These are phyloP conservation scores for Fusarium brachygibbosum DNA, from an alignment of 2,329 filamentous ascomycete species.

Conservation along the genomic window DNA sequence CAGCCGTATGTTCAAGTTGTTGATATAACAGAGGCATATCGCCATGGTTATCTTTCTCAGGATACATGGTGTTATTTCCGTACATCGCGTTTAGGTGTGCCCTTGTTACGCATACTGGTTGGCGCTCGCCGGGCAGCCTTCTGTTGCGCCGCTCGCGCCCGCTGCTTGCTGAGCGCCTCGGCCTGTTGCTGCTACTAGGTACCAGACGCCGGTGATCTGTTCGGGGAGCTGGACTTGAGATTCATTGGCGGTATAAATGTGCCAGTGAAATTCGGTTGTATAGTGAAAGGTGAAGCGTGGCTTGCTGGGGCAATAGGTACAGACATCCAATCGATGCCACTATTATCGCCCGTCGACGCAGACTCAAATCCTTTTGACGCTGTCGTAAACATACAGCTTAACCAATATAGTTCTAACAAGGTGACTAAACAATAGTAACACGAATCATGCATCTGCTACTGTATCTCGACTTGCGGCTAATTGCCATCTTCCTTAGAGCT, in stretches of 20 bases:
- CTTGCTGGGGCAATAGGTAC: constrained; percentile 98
- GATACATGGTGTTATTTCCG: constrained; percentile 85
- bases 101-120: constrained; percentile 62
- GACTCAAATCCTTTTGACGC: no score
- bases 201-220: constrained; percentile 89
- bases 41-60: constrained; percentile 63
- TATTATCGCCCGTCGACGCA: no score
- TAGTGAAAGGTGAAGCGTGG: constrained; percentile 97
- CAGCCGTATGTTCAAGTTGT: no score
- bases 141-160: constrained; percentile 78
- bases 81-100: constrained; percentile 75
- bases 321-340: no score
- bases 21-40: no score
- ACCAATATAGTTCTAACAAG: no score
- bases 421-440: no score
- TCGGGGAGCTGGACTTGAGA: constrained; percentile 86
- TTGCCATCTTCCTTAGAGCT: no score
- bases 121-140: constrained; percentile 71
- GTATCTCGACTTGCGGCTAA: no score
- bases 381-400: no score
- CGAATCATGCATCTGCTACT: no score
- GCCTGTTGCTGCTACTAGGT: constrained; percentile 98
- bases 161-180: constrained; percentile 94
- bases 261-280: constrained; percentile 95
- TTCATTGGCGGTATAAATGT: constrained; percentile 98